Evolutionary conservation across 2,329 filamentous ascomycete genomes (phyloP), one percentile per base, ranked within the genome.

Genomic region (Penicillium sp.): DNA sequence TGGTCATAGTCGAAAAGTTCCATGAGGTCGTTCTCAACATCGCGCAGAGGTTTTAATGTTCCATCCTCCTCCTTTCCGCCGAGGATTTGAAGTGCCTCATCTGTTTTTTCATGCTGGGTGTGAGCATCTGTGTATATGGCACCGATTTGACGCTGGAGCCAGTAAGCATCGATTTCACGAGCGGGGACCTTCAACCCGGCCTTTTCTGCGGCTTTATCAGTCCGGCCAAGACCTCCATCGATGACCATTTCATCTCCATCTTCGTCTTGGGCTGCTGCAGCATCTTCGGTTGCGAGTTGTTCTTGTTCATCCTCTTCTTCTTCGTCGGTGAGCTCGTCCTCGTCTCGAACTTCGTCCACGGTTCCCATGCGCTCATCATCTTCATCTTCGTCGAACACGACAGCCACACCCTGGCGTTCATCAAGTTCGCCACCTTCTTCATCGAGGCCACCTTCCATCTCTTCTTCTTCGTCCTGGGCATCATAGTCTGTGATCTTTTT

Each of bases 401-500:
- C 94, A 35, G 95, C 94, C 44, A 99, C 94, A 81, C 94, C 94
- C 74, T 99, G 92, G 48, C 91, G 87, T 67, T 97, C 92, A 68
- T 97, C 94, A 48, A 97, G 85, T 71, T 97, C 92, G 31, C 84
- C 82, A 26, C 77, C 88, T 44, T 87, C 85, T 54, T 83, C 89
- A 22, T 80, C 82, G 29, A 85, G 82, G 56, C 84, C 88, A 66
- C 88, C 86, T 31, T 85, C 88, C 80, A 91, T 89, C 56, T 92
- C 87, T 63, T 96, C 93, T 61, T 97, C 92, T 32, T 97, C 94
- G 62, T 97, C 93, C 72, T 97, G 92, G 38, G 90, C 90, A 74
- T 97, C 90, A 74, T 97, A 99, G 73, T 99, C 94, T 48, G 94
- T 99, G 61, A 99, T 96, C 78, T 99, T 99, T 80, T 99, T 99